Evolutionary conservation across 2,329 filamentous ascomycete species (phyloP).

Genomic region (Beauveria sp.): DNA sequence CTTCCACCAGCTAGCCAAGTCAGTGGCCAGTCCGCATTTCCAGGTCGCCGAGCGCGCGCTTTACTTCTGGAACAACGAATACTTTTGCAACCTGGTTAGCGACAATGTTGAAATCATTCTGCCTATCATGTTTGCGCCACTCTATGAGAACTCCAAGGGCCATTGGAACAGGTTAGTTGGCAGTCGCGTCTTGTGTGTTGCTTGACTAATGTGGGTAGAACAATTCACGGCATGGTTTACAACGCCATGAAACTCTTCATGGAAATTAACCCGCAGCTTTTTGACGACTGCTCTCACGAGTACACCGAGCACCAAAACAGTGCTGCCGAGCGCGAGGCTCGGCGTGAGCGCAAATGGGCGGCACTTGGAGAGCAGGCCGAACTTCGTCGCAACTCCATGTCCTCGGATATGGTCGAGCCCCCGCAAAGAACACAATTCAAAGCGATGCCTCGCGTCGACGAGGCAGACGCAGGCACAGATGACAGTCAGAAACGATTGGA

Average conservation of each 20-base stretch:
- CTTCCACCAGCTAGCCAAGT: constrained; percentile 96
- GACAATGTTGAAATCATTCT: constrained; percentile 98
- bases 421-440: constrained; percentile 31
- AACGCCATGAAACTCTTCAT: constrained; percentile 99
- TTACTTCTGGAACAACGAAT: constrained; percentile 99
- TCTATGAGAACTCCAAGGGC: constrained; percentile 98
- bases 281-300: constrained; percentile 96
- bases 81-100: constrained; percentile 98
- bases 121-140: constrained; percentile 96
- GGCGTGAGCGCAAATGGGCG: constrained; percentile 84
- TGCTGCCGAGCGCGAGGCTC: constrained; percentile 73
- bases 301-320: constrained; percentile 96
- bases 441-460: constrained; percentile 53
- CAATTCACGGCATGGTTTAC: constrained; percentile 99
- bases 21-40: constrained; percentile 96
- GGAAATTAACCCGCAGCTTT: constrained; percentile 98
- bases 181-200: neutral
- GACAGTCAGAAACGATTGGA: constrained; percentile 84
- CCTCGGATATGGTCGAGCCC: constrained; percentile 22
- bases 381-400: constrained; percentile 45
- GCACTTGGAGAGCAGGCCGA: constrained; percentile 74
- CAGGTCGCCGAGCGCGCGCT: constrained; percentile 95
- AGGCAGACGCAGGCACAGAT: constrained; percentile 70
- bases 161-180: constrained; percentile 87
- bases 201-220: constrained; percentile 49